phyloP scores from a whole-genome alignment of 1,139 yeast genomes.

The Oligophagozyma castellii region DNA sequence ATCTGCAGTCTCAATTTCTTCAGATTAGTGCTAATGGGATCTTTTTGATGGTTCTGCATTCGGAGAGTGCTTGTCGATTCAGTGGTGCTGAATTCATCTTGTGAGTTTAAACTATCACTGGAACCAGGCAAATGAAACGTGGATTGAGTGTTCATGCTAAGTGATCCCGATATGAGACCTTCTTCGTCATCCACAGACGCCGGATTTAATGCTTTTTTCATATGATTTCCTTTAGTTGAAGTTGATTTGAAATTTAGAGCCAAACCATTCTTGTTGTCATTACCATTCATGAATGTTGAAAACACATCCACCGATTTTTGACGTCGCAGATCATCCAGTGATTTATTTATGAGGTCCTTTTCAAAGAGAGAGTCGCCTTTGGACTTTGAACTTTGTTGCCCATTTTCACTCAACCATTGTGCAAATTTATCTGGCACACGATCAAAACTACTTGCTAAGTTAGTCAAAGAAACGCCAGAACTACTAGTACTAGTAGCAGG shows the following conservation, averaged over 20 bases:
- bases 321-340: slow-evolving; percentile 18
- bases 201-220: too few species aligned
- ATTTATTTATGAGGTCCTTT: slow-evolving; percentile 16
- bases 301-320: slow-evolving; percentile 11
- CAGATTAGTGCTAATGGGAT: too few species aligned
- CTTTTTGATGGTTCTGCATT: too few species aligned
- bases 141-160: too few species aligned
- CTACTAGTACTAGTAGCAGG: slow-evolving; percentile 23
- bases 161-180: slow-evolving; percentile 17
- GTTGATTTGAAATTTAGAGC: slow-evolving; percentile 11
- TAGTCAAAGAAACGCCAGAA: slow-evolving; percentile 18
- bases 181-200: slow-evolving; percentile 19
- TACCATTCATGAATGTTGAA: slow-evolving; percentile 9
- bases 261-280: slow-evolving; percentile 10
- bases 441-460: slow-evolving; percentile 8
- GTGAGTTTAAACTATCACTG: neutral
- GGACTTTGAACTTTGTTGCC: neutral
- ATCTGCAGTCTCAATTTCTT: slow-evolving; percentile 13
- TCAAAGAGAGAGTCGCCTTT: slow-evolving; percentile 11
- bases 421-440: slow-evolving; percentile 10
- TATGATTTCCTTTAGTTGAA: too few species aligned
- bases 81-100: slow-evolving; percentile 2
- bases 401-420: slow-evolving; percentile 5
- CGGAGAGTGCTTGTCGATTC: slow-evolving; percentile 1
- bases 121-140: neutral